Evolutionary conservation across 1,284 basidiomycete genomes (phyloP).

Genomic region (Fistulina hepatica): DNA sequence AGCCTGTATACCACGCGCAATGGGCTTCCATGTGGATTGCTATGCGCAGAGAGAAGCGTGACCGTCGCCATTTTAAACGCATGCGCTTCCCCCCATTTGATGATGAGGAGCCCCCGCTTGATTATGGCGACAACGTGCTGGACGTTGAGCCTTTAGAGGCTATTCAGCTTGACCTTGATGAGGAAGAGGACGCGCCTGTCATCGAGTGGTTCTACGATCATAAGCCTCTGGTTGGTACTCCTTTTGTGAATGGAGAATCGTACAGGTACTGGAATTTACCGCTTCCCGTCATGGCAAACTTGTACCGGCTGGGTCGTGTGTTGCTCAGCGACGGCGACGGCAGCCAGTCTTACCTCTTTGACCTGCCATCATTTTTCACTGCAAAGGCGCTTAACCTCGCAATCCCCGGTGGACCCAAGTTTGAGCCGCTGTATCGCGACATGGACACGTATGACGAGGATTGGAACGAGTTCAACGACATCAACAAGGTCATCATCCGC

Average conservation of each 20-base stretch:
- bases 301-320: slow-evolving; percentile 92
- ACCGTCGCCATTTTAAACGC: slow-evolving; percentile 98
- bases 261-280: slow-evolving; percentile 92
- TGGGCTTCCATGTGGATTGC: slow-evolving; percentile 99
- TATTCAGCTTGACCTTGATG: slow-evolving; percentile 93
- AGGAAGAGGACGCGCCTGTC: slow-evolving; percentile 90
- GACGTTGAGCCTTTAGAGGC: slow-evolving; percentile 98
- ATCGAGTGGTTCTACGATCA: slow-evolving; percentile 99
- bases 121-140: slow-evolving; percentile 97
- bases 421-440: slow-evolving; percentile 90
- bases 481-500: slow-evolving; percentile 99
- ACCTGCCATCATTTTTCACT: slow-evolving; percentile 97
- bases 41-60: slow-evolving; percentile 98
- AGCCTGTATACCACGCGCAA: slow-evolving; percentile 97
- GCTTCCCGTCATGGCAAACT: slow-evolving; percentile 90
- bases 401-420: slow-evolving; percentile 97
- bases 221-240: slow-evolving; percentile 85
- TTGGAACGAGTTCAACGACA: slow-evolving; percentile 99
- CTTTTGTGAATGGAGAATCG: slow-evolving; percentile 83
- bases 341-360: slow-evolving; percentile 90
- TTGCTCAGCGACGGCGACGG: slow-evolving; percentile 86
- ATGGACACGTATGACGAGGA: slow-evolving; percentile 98
- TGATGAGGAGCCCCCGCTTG: slow-evolving; percentile 96
- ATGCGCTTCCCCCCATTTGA: slow-evolving; percentile 99
- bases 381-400: slow-evolving; percentile 98